phyloP scores from a whole-genome alignment of 768 basidiomycete species.

The Tricholoma matsutake region DNA sequence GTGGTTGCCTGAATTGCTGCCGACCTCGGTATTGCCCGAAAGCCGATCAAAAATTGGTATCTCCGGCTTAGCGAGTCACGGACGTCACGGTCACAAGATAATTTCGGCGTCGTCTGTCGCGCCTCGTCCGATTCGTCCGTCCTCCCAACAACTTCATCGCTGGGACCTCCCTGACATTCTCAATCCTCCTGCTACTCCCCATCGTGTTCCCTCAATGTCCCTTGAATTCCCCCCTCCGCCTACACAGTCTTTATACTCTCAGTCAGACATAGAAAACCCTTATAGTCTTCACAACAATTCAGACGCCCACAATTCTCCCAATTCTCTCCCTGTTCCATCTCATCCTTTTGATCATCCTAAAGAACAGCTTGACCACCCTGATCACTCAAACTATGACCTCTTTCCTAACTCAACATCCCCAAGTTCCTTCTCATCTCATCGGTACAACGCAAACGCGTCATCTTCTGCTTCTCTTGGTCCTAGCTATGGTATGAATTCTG shows the following conservation, averaged over 20 bases:
- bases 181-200: constrained; percentile 30
- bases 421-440: constrained; percentile 48
- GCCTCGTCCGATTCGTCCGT: constrained; percentile 33
- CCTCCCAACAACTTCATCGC: constrained; percentile 30
- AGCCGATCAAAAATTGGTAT: constrained; percentile 51
- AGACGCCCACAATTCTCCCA: constrained; percentile 35
- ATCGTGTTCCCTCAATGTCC: constrained; percentile 42
- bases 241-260: constrained; percentile 47
- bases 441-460: constrained; percentile 71
- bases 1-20: neutral
- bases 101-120: constrained; percentile 17
- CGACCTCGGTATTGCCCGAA: constrained; percentile 48
- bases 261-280: constrained; percentile 55
- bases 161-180: constrained; percentile 46
- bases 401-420: constrained; percentile 46
- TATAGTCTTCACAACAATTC: constrained; percentile 41
- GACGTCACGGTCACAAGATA: constrained; percentile 21
- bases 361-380: constrained; percentile 52
- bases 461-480: constrained; percentile 68
- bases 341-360: constrained; percentile 44
- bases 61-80: constrained; percentile 30
- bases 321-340: constrained; percentile 30
- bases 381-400: constrained; percentile 62
- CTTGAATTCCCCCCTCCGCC: constrained; percentile 50
- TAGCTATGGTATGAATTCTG: constrained; percentile 49